Evolutionary conservation across 306 rosid species (phyloP).

Genomic region (Cicer judaicum): DNA sequence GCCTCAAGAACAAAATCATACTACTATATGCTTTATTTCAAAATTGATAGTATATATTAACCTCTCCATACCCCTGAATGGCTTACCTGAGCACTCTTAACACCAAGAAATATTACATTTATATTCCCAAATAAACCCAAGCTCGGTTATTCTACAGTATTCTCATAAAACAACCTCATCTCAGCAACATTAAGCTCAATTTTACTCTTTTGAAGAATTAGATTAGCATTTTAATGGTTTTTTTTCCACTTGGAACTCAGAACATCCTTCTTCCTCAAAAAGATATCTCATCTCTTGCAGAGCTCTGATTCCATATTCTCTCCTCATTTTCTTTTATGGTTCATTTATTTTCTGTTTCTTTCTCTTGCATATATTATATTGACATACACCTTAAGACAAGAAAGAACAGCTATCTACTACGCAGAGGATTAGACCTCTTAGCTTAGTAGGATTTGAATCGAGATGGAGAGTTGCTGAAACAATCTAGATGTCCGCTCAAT

Average conservation of each 20-base stretch:
- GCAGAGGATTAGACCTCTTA: too few species aligned
- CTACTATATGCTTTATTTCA: constrained; percentile 1
- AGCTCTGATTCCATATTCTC: constrained; percentile 14
- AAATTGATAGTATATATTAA: not conserved
- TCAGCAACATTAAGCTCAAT: constrained; percentile 26
- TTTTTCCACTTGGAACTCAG: constrained; percentile 1
- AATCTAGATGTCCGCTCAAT: not conserved
- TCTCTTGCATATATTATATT: constrained; percentile 20
- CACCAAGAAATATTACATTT: constrained; percentile 18
- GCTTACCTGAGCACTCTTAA: constrained; percentile 8
- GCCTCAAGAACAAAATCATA: not conserved
- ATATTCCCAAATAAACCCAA: constrained; percentile 6
- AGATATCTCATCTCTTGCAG: constrained; percentile 11
- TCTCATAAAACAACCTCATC: constrained; percentile 33
- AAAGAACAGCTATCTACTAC: not conserved
- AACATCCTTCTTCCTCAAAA: constrained; percentile 19
- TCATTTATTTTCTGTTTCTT: not conserved
- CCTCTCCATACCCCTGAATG: constrained; percentile 6
- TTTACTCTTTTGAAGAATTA: constrained; percentile 26
- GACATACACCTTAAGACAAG: constrained; percentile 16
- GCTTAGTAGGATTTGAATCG: too few species aligned
- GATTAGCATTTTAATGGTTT: constrained; percentile 8
- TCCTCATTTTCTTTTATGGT: constrained; percentile 8
- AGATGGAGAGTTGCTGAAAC: not conserved
- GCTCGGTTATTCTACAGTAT: constrained; percentile 20